Percentiles rank a stretch among this genome's conserved stretches.
These are phyloP conservation scores for Pseudogymnoascus sp. DNA, from an alignment of 2,329 filamentous ascomycete genomes.

Conservation along the genomic window DNA sequence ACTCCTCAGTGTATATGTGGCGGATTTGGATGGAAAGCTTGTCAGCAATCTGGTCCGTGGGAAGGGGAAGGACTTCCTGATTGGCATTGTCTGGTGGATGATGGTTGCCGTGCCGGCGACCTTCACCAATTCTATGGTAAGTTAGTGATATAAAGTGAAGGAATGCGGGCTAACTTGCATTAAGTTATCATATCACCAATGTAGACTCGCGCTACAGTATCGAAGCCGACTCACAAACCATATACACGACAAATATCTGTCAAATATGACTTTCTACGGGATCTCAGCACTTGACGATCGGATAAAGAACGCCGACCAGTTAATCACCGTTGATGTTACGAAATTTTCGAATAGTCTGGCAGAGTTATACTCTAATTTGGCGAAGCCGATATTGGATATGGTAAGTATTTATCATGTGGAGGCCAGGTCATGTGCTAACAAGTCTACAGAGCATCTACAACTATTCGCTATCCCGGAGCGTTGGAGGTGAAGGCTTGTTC, in stretches of 20 bases:
- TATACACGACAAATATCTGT: conserved; percentile 92
- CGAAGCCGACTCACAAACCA: conserved; percentile 87
- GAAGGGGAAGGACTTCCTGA: conserved; percentile 82
- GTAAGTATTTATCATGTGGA: conserved; percentile 36
- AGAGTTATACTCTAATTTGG: conserved; percentile 91
- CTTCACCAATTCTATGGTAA: conserved; percentile 97
- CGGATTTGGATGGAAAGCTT: conserved; percentile 87
- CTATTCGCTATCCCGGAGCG: conserved; percentile 83
- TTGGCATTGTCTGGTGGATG: conserved; percentile 97
- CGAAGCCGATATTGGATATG: conserved; percentile 92
- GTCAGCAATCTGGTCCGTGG: conserved; percentile 90
- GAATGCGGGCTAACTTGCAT: conserved; percentile 14
- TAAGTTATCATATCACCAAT: conserved; percentile 92
- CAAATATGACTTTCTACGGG: conserved; percentile 96
- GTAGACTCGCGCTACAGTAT: conserved; percentile 87
- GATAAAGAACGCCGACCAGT: conserved; percentile 96
- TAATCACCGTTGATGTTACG: conserved; percentile 93
- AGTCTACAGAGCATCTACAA: conserved; percentile 72
- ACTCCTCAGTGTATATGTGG: conserved; percentile 89
- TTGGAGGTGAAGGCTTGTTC: conserved; percentile 93
- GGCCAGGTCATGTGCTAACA: conserved; percentile 23
- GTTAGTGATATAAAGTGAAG: conserved; percentile 26
- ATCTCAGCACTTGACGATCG: conserved; percentile 91
- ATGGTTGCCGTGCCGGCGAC: conserved; percentile 90
- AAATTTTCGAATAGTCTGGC: conserved; percentile 94